phyloP scores from a whole-genome alignment of 176 grass and related monocot species.

The Eragrostis curvula region DNA sequence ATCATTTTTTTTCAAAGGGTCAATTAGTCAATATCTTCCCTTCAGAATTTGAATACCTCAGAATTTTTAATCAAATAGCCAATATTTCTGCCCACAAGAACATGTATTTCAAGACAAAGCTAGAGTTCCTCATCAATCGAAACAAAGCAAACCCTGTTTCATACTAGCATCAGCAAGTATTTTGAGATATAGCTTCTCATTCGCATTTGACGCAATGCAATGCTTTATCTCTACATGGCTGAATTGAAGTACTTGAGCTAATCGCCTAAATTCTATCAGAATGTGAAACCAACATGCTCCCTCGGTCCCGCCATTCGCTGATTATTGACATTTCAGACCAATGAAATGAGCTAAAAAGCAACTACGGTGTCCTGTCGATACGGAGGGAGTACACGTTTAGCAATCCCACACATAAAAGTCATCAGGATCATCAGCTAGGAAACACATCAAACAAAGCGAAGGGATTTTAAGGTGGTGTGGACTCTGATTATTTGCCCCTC shows the following conservation, averaged over 20 bases:
- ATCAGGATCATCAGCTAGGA: not conserved
- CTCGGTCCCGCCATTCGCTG: too few relatives aligned
- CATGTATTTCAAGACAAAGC: not conserved
- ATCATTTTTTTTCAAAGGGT: too few relatives aligned
- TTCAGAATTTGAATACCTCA: not conserved
- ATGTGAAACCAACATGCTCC: too few relatives aligned
- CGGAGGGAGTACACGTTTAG: too few relatives aligned
- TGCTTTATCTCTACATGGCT: too few relatives aligned
- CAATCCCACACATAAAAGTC: not conserved
- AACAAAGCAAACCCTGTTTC: not conserved
- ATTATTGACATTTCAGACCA: too few relatives aligned
- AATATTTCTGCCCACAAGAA: not conserved
- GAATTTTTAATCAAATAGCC: not conserved
- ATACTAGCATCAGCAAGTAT: not conserved
- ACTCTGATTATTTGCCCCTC: not conserved
- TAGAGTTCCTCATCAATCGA: not conserved
- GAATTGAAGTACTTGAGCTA: not conserved
- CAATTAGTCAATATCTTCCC: conserved; percentile 1
- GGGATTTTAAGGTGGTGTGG: not conserved
- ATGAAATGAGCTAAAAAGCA: too few relatives aligned
- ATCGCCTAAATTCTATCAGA: not conserved
- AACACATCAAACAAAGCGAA: not conserved
- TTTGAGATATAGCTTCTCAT: not conserved
- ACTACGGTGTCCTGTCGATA: too few relatives aligned
- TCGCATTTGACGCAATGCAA: not conserved